Percentiles rank a stretch among this genome's conserved stretches.
These are phyloP conservation scores for Boletus pseudopeckii DNA, from an alignment of 768 basidiomycete genomes.

Conservation along the genomic window DNA sequence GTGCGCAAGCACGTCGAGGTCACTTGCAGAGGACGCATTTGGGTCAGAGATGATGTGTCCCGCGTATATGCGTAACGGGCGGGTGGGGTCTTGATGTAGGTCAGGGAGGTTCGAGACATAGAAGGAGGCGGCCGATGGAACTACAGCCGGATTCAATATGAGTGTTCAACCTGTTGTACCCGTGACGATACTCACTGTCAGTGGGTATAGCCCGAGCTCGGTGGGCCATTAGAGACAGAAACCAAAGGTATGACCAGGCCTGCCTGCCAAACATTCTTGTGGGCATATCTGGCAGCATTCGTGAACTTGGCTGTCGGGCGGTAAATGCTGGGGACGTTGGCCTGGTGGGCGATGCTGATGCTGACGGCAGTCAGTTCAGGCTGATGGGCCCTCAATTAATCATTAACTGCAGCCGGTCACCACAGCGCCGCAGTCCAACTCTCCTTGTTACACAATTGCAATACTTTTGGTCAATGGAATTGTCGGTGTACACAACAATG, in stretches of 20 bases:
- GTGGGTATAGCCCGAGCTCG: slow-evolving; percentile 32
- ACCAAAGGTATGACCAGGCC: slow-evolving; percentile 15
- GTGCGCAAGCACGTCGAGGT: slow-evolving; percentile 69
- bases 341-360: slow-evolving; percentile 2
- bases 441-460: background rate
- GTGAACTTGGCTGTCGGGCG: background rate
- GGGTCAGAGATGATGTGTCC: slow-evolving; percentile 86
- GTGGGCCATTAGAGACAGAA: slow-evolving; percentile 13
- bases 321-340: background rate
- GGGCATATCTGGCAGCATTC: slow-evolving; percentile 1
- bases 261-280: slow-evolving; percentile 1
- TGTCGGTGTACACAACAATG: background rate
- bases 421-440: background rate
- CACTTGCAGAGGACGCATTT: slow-evolving; percentile 43
- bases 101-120: slow-evolving; percentile 76
- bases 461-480: background rate
- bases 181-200: slow-evolving; percentile 35
- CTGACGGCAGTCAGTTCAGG: background rate
- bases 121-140: slow-evolving; percentile 79
- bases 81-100: slow-evolving; percentile 65
- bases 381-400: background rate
- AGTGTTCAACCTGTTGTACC: background rate
- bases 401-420: background rate
- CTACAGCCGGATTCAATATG: slow-evolving; percentile 32
- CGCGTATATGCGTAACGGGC: slow-evolving; percentile 76